These are phyloP conservation scores for Xanthoconium purpureum DNA, from an alignment of 768 basidiomycete genomes.

Conservation along the genomic window DNA sequence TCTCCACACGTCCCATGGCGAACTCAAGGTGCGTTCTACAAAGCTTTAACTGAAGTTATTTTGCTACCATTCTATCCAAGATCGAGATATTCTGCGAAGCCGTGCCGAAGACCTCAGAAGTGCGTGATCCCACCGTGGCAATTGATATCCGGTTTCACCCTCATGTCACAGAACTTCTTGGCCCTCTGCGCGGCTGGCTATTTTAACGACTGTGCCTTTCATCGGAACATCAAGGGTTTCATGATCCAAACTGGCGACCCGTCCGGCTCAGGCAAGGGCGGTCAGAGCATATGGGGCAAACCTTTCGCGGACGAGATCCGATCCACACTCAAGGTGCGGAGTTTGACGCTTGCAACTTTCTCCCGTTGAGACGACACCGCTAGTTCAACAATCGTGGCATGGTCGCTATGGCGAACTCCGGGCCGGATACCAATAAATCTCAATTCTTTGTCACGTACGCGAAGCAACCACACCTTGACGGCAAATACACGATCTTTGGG, in stretches of 20 bases:
- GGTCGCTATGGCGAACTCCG: slow-evolving; percentile 98
- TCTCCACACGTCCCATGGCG: slow-evolving; percentile 89
- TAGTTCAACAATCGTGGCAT: slow-evolving; percentile 95
- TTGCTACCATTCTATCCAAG: slow-evolving; percentile 37
- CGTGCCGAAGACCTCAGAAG: slow-evolving; percentile 93
- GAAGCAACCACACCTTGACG: slow-evolving; percentile 92
- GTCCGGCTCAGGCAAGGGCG: slow-evolving; percentile 88
- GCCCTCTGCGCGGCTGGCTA: slow-evolving; percentile 88
- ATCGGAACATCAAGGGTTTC: slow-evolving; percentile 93
- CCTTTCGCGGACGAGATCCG: slow-evolving; percentile 91
- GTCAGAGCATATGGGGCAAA: slow-evolving; percentile 94
- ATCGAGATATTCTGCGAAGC: slow-evolving; percentile 98
- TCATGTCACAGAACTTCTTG: slow-evolving; percentile 75
- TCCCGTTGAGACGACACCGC: not conserved
- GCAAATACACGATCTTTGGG: slow-evolving; percentile 92
- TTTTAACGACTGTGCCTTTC: slow-evolving; percentile 83
- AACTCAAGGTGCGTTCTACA: slow-evolving; percentile 72
- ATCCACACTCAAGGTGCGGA: slow-evolving; percentile 83
- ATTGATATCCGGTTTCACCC: not conserved
- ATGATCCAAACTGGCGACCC: slow-evolving; percentile 96
- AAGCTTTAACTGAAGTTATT: not conserved
- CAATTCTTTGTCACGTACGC: slow-evolving; percentile 89
- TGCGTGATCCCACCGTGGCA: slow-evolving; percentile 27
- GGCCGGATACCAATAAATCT: slow-evolving; percentile 89
- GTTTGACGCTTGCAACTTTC: not conserved